A percentile compares a stretch with the other conserved stretches of the same genome.
Evolutionary conservation across 257 asterid species (phyloP).

Genomic region (Primulina eburnea): DNA sequence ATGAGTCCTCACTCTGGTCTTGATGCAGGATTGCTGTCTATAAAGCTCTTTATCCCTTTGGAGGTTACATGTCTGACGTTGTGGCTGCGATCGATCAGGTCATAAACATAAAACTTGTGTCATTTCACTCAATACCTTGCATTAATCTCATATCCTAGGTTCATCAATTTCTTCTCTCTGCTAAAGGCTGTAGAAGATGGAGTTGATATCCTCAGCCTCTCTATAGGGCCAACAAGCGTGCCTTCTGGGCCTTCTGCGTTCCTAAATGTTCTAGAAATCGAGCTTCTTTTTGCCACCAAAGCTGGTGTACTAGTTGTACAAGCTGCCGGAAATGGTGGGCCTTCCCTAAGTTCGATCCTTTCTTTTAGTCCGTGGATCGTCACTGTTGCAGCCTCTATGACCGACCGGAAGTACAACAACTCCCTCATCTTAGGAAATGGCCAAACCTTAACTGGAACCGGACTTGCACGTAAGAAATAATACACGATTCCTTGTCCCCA

Average conservation of each 20-base stretch:
- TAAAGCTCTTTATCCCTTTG: slow-evolving; percentile 57
- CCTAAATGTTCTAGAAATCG: slow-evolving; percentile 52
- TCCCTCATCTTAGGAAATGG: slow-evolving; percentile 52
- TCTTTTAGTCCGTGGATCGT: slow-evolving; percentile 78
- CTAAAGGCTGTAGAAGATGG: slow-evolving; percentile 80
- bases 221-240: slow-evolving; percentile 59
- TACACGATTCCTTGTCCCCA: neutral
- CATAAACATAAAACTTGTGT: neutral
- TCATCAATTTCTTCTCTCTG: neutral
- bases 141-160: too few relatives aligned
- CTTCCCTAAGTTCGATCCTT: slow-evolving; percentile 50
- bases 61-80: slow-evolving; percentile 73
- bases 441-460: slow-evolving; percentile 40
- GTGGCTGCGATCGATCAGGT: slow-evolving; percentile 84
- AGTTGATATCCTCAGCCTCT: slow-evolving; percentile 64
- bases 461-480: slow-evolving; percentile 52
- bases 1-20: neutral
- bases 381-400: slow-evolving; percentile 59
- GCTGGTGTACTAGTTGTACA: slow-evolving; percentile 72
- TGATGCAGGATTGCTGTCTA: slow-evolving; percentile 59
- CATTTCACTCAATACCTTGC: neutral
- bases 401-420: slow-evolving; percentile 55
- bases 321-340: slow-evolving; percentile 73
- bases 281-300: slow-evolving; percentile 57
- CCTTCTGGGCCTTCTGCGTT: slow-evolving; percentile 58